phyloP scores from a whole-genome alignment of 768 basidiomycete species.

The Mrakia frigida region DNA sequence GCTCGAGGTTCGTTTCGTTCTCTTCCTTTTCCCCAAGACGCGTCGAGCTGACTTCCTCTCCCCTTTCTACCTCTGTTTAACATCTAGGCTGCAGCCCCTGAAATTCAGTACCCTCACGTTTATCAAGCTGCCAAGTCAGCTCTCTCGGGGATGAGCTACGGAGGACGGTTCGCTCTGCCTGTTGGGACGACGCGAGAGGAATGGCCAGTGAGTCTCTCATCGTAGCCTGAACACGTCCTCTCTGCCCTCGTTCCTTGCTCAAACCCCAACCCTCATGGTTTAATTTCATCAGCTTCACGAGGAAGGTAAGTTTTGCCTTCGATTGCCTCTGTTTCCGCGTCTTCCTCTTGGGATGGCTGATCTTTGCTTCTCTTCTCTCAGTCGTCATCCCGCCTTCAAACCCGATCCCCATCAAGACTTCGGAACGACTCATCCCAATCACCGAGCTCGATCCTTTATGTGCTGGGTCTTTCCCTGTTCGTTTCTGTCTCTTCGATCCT shows the following conservation, averaged over 20 bases:
- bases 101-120: conserved; percentile 69
- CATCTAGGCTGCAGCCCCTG: conserved; percentile 31
- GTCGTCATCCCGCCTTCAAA: conserved; percentile 80
- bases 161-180: conserved; percentile 74
- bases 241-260: not conserved
- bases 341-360: too few relatives aligned
- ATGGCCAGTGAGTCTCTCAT: conserved; percentile 55
- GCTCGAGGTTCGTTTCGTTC: not conserved
- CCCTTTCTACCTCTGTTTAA: not conserved
- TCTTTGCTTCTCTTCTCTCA: conserved; percentile 29
- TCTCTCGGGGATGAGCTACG: conserved; percentile 60
- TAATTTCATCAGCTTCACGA: conserved; percentile 62
- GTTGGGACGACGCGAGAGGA: conserved; percentile 67
- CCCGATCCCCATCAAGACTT: conserved; percentile 62
- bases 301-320: conserved; percentile 41
- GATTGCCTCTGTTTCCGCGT: not conserved
- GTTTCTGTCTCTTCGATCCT: conserved; percentile 35
- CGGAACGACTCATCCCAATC: conserved; percentile 68
- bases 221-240: too few relatives aligned
- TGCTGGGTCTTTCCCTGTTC: conserved; percentile 75
- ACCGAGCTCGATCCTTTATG: conserved; percentile 69
- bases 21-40: not conserved
- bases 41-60: not conserved
- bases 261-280: not conserved
- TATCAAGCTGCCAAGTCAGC: conserved; percentile 62